Base-by-base conservation (phyloP, 2,329 filamentous ascomycete genomes). In the Leptosphaerulina australis region DNA sequence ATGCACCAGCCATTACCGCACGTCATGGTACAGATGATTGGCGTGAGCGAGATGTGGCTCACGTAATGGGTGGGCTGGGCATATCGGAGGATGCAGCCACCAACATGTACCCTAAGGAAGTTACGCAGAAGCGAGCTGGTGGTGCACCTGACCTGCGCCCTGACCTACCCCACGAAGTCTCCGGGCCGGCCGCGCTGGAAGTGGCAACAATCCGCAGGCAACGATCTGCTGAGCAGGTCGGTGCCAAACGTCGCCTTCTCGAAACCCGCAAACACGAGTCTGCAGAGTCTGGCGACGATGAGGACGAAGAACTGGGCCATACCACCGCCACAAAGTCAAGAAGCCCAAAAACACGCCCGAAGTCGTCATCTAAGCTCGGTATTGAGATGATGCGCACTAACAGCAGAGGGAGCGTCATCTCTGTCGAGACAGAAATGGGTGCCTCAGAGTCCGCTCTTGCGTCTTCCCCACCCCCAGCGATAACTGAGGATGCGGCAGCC, bases 381-480 rank as follows among this genome's bases (percentile, higher is more conserved):
- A 94, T 91, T 39, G 93, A 97, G 72, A 97, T 97, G 93, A 93
- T 97, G 90, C 86, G 93, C 37, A 95, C 93, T 15, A 96, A 96
- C 71, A 96, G 91, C 67, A 88, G 93, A 63, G 93, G 95, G 38
- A 96, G 92, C 66, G 83, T 80, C 30, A 75, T 81, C 35, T 79
- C 77, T 6, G 69, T 76, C 21, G 78, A 80, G 34, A 45, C 40
- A 0, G 77, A 80, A 36, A 56, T 76, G 40, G 59, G 68, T 14
- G 61, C 60, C 5, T 57, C 66, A 11, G 71, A 75, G 6, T 65
- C 67, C 2, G 58, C 61, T 3, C 59, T 75, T 11, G 59, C 66
- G 8, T 71, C 69, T 3, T 71, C 70, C 11, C 72, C 71, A 3
- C 73, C 72, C n/a, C 72, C 72, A 10, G 68, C 62, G 20, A 78